Conservation (phyloP, 1,139 yeast species). For the Sugiyamaella xylanicola region DNA sequence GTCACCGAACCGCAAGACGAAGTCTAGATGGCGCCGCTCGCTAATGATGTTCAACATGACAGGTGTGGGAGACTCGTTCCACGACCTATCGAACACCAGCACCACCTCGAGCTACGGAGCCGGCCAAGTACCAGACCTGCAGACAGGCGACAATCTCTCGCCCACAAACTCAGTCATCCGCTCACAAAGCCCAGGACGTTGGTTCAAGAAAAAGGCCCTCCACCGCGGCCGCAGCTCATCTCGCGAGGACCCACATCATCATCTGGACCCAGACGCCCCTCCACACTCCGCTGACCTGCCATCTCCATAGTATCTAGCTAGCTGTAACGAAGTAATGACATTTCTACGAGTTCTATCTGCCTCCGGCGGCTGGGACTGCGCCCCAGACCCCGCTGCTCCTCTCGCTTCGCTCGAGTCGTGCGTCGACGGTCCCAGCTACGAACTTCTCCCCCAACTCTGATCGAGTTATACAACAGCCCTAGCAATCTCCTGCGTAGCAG, state of each 20-base stretch:
- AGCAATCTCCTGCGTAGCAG: not conserved
- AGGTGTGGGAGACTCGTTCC: constrained; percentile 16
- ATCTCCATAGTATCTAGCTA: not conserved
- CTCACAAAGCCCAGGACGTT: constrained; percentile 24
- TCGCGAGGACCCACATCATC: not conserved
- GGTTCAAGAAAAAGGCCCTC: constrained; percentile 26
- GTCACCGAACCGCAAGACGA: constrained; percentile 26
- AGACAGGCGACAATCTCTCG: constrained; percentile 18
- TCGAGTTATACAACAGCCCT: not conserved
- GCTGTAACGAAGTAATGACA: not conserved
- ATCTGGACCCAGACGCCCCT: not conserved
- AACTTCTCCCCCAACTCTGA: too few species aligned
- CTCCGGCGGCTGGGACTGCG: not conserved
- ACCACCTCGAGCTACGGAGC: constrained; percentile 12
- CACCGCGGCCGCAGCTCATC: constrained; percentile 11
- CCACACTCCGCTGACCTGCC: not conserved
- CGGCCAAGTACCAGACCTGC: not conserved
- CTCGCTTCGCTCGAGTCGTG: not conserved
- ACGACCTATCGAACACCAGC: constrained; percentile 10
- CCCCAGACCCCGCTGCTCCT: constrained; percentile 2
- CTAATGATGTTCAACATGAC: constrained; percentile 32
- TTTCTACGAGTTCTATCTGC: not conserved
- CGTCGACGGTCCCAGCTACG: too few species aligned
- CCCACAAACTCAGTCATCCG: constrained; percentile 16
- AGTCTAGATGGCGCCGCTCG: constrained; percentile 38